Evolutionary conservation across 116 monocot genomes (phyloP), one percentile per base, ranked within the genome.

Genomic region (Iris pallida): DNA sequence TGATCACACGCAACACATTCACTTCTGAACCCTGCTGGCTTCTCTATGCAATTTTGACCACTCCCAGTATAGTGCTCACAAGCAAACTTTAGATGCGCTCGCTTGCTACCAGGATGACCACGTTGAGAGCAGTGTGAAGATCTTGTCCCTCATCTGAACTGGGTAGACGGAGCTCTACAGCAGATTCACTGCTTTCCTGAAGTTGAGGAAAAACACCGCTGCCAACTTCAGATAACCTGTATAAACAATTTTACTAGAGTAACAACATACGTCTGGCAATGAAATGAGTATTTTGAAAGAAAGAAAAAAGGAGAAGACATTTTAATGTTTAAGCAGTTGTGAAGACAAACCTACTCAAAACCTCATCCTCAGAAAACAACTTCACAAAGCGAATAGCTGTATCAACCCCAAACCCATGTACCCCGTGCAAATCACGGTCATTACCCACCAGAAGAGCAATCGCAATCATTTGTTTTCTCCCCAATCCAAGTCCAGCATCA

Each of bases 21-120:
- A 47, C 97, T 92, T 90, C 77, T 89, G 76, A 97, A 97, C 8
- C 87, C 97, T 55, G 68, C 15, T 49, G 78, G 65, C 58, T 92
- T 97, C 52, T 75, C 61, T 30, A 80, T 64, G 64, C 97, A 97
- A 59, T 78, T 79, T 68, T 83, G 75, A 47, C 81, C 72, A 75
- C 69, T 58, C 57, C 55, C 14, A 47, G 71, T 19, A 49, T 92
- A 92, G 55, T 73, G 71, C 62, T 83, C 77, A 82, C 97, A 97
- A 57, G 87, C 64, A 70, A 53, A 43, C 40, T 76, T 79, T 45
- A 66, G 19, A 75, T 97, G 97, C 68, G 68, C 69, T 47, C 61
- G 83, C 71, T 81, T 97, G 66, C 68, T 81, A 19, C 92, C 97
- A 45, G 97, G 97, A 54, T 97, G 97, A 65, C 97, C 92, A 73